Evolutionary conservation across 139 green algal species (phyloP).

Genomic region (Auxenochlorella pyrenoidosa): DNA sequence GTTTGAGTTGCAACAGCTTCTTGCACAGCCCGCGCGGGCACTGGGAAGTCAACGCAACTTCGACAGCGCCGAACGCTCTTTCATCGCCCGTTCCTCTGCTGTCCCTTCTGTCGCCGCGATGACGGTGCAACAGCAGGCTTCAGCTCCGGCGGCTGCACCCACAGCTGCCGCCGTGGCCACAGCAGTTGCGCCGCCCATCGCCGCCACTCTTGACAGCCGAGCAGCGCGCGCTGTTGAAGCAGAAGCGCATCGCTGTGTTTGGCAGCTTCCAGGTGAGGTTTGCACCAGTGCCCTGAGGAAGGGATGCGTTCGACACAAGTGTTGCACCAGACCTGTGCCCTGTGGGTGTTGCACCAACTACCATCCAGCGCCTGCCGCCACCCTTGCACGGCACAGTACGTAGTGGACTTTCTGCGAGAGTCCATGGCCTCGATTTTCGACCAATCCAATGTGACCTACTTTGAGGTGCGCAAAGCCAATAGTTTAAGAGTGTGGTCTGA

Average conservation of each 20-base stretch:
- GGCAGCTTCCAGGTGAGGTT: neutral
- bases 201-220: neutral
- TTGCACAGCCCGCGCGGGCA: too few species aligned
- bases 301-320: too few species aligned
- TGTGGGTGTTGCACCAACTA: too few species aligned
- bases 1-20: too few species aligned
- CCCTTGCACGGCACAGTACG: constrained; percentile 13
- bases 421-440: constrained; percentile 13
- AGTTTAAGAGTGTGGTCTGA: neutral
- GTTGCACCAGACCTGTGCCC: neutral
- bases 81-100: too few species aligned
- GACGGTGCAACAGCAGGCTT: neutral
- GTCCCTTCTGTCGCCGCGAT: neutral
- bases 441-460: neutral
- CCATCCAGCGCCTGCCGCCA: neutral
- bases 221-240: neutral
- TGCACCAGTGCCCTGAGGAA: too few species aligned
- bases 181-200: neutral
- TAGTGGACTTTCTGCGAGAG: constrained; percentile 39
- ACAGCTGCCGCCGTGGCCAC: neutral
- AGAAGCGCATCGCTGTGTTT: constrained; percentile 7
- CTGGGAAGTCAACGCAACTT: too few species aligned
- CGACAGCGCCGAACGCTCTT: too few species aligned
- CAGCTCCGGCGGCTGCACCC: neutral
- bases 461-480: neutral